Percentiles rank a stretch among this genome's conserved stretches.
Evolutionary conservation across 2,329 filamentous ascomycete genomes (phyloP).

Genomic region (Neonectria magnoliae): DNA sequence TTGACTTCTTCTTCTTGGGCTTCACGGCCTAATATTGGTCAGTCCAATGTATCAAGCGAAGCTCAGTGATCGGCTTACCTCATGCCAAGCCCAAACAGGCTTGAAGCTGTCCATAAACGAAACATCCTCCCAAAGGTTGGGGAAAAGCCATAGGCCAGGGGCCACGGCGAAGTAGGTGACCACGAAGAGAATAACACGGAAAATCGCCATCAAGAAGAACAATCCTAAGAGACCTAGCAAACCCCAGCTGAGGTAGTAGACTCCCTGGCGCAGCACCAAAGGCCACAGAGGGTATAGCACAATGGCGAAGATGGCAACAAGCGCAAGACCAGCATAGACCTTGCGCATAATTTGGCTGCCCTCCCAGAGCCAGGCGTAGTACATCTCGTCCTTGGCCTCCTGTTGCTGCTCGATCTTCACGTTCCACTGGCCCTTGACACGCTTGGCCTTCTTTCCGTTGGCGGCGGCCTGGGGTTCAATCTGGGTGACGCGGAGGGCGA

Average conservation of each 20-base stretch:
- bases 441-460: constrained; percentile 78
- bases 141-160: constrained; percentile 97
- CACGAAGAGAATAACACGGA: constrained; percentile 93
- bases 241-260: constrained; percentile 97
- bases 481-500: constrained; percentile 90
- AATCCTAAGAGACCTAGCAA: constrained; percentile 88
- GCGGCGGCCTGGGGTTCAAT: constrained; percentile 72
- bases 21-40: constrained; percentile 45
- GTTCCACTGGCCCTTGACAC: constrained; percentile 94
- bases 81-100: constrained; percentile 97
- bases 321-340: constrained; percentile 85
- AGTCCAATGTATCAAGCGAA: constrained; percentile 21
- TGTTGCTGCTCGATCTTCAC: constrained; percentile 97
- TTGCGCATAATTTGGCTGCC: constrained; percentile 94
- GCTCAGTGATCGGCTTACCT: constrained; percentile 65
- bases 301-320: constrained; percentile 84
- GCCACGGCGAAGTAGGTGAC: constrained; percentile 86
- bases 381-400: constrained; percentile 84
- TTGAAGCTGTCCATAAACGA: constrained; percentile 98
- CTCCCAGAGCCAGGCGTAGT: constrained; percentile 98
- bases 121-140: constrained; percentile 97
- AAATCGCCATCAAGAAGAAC: constrained; percentile 98
- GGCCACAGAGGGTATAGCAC: constrained; percentile 98
- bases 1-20: constrained; percentile 67
- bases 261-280: constrained; percentile 86